phyloP scores from a whole-genome alignment of 441 rosid species.

The Daphne laureola region DNA sequence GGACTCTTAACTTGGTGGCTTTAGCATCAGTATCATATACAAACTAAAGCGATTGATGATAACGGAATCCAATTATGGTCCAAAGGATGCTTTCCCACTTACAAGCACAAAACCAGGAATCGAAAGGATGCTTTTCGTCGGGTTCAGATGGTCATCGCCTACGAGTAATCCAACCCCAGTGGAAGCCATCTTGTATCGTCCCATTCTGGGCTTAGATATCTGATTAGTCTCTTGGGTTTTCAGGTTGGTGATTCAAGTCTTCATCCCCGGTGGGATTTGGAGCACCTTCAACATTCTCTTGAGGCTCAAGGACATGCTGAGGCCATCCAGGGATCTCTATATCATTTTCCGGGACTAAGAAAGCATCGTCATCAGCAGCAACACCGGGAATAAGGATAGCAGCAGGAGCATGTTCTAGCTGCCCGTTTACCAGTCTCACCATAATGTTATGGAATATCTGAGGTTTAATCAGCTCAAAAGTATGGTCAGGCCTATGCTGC shows the following conservation, averaged over 20 bases:
- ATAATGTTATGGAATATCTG: background rate
- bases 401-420: background rate
- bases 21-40: too few species aligned
- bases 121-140: too few species aligned
- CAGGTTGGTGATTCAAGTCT: conserved; percentile 13
- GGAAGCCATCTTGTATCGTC: too few species aligned
- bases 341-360: conserved; percentile 2
- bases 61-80: too few species aligned
- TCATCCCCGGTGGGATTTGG: background rate
- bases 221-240: conserved; percentile 13
- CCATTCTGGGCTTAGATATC: too few species aligned
- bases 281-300: conserved; percentile 5
- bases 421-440: conserved; percentile 7
- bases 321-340: conserved; percentile 1
- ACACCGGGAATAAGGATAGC: conserved; percentile 1
- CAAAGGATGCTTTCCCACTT: too few species aligned
- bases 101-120: too few species aligned
- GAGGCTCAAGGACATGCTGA: background rate
- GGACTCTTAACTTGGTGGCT: too few species aligned
- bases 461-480: conserved; percentile 22
- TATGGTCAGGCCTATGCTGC: conserved; percentile 72
- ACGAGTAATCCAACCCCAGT: too few species aligned
- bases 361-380: background rate
- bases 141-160: too few species aligned
- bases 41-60: too few species aligned